Evolutionary conservation across 2,329 filamentous ascomycete genomes (phyloP).

Genomic region (Tympanopsis confertula): DNA sequence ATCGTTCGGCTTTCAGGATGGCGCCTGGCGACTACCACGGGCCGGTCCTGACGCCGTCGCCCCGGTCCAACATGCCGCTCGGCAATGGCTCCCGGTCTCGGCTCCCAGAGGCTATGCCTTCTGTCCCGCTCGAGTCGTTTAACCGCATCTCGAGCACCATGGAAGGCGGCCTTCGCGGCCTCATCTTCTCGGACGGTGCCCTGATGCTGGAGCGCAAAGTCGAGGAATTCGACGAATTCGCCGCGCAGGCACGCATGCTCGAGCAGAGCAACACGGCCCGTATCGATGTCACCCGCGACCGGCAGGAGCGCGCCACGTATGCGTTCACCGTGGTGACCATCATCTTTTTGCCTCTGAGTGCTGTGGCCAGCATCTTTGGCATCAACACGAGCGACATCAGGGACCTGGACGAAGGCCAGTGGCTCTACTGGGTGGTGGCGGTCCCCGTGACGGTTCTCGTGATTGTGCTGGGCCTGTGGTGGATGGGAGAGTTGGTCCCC

Average conservation of each 20-base stretch:
- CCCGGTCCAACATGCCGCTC: neutral
- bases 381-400: constrained; percentile 10
- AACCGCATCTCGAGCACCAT: constrained; percentile 21
- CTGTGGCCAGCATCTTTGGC: constrained; percentile 29
- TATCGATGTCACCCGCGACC: constrained; percentile 26
- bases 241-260: constrained; percentile 11
- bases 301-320: constrained; percentile 34
- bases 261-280: constrained; percentile 20
- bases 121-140: constrained; percentile 14
- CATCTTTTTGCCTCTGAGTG: constrained; percentile 32
- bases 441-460: constrained; percentile 14
- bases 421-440: constrained; percentile 9
- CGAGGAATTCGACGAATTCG: constrained; percentile 15
- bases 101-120: constrained; percentile 2
- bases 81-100: too few relatives aligned
- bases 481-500: constrained; percentile 28
- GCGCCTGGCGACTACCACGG: neutral
- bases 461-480: constrained; percentile 25
- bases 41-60: neutral
- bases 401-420: constrained; percentile 7
- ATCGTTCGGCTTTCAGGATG: too few relatives aligned
- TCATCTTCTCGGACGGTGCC: constrained; percentile 25
- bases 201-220: constrained; percentile 21
- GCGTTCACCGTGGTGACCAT: constrained; percentile 37
- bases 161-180: constrained; percentile 20